Evolutionary conservation across 306 rosid species (phyloP).

Genomic region (Prunus dulcis): DNA sequence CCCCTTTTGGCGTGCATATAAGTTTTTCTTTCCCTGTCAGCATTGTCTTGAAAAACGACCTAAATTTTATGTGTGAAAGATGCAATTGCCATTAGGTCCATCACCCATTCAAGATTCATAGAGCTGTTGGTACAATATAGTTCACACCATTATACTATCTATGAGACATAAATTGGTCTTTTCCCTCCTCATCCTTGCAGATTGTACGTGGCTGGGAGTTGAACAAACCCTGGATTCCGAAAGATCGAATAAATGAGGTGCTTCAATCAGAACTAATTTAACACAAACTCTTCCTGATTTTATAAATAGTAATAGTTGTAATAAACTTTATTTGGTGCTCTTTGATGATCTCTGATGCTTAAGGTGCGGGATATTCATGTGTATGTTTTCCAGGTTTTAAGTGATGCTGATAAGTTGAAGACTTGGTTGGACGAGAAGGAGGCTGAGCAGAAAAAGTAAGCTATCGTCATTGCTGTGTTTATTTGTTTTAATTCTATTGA

Average conservation of each 20-base stretch:
- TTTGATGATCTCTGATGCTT: not conserved
- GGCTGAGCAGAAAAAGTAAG: slow-evolving; percentile 82
- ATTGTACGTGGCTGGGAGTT: slow-evolving; percentile 67
- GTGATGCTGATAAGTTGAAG: slow-evolving; percentile 61
- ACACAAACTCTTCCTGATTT: not conserved
- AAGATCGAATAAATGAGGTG: slow-evolving; percentile 75
- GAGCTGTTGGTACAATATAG: not conserved
- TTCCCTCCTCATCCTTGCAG: slow-evolving; percentile 39
- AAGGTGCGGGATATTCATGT: slow-evolving; percentile 21
- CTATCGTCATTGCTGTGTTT: slow-evolving; percentile 3
- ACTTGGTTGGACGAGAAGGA: slow-evolving; percentile 81
- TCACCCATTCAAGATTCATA: not conserved
- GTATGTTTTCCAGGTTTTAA: slow-evolving; percentile 45
- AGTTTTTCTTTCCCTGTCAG: not conserved
- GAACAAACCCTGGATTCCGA: slow-evolving; percentile 79
- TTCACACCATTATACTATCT: not conserved
- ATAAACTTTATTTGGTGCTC: not conserved
- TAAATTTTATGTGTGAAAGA: not conserved
- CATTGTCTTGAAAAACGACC: not conserved
- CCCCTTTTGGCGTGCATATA: not conserved
- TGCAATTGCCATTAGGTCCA: not conserved
- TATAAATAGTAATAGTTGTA: not conserved
- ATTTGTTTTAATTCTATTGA: slow-evolving; percentile 1
- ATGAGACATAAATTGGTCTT: not conserved
- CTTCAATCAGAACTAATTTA: slow-evolving; percentile 7